These are phyloP conservation scores for Emiliania huxleyi DNA, from an alignment of 78 protist genomes.

Conservation along the genomic window DNA sequence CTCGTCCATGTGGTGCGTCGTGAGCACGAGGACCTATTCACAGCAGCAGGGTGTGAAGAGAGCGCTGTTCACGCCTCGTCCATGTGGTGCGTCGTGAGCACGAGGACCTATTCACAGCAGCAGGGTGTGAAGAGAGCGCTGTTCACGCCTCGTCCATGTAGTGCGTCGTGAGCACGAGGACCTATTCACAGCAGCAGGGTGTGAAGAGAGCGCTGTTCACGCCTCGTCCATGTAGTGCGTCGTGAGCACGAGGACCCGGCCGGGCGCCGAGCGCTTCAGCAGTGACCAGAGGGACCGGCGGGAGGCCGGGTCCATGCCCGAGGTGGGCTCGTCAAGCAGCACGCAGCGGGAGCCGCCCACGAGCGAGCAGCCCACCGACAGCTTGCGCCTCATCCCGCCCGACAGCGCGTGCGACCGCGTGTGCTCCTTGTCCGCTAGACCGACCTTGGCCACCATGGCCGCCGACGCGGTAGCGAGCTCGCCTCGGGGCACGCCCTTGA, in stretches of 20 bases:
- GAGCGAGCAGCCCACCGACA: conserved; percentile 3
- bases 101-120: no score
- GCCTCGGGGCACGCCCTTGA: background rate
- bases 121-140: no score
- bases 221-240: conserved; percentile 61
- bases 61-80: no score
- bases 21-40: no score
- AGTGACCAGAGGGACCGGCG: conserved; percentile 40
- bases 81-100: no score
- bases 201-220: no score
- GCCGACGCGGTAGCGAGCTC: background rate
- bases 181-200: no score
- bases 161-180: no score
- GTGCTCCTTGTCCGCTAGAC: background rate
- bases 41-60: no score
- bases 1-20: no score
- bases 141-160: no score
- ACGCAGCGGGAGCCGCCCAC: background rate
- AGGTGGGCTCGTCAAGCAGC: conserved; percentile 64
- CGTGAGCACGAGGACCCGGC: conserved; percentile 42
- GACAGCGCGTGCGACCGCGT: background rate
- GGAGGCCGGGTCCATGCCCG: conserved; percentile 60
- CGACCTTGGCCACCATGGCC: background rate
- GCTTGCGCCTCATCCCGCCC: conserved; percentile 51
- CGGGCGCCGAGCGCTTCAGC: background rate